Conservation (phyloP, 1,284 basidiomycete genomes). For the Boletus calvinii region DNA sequence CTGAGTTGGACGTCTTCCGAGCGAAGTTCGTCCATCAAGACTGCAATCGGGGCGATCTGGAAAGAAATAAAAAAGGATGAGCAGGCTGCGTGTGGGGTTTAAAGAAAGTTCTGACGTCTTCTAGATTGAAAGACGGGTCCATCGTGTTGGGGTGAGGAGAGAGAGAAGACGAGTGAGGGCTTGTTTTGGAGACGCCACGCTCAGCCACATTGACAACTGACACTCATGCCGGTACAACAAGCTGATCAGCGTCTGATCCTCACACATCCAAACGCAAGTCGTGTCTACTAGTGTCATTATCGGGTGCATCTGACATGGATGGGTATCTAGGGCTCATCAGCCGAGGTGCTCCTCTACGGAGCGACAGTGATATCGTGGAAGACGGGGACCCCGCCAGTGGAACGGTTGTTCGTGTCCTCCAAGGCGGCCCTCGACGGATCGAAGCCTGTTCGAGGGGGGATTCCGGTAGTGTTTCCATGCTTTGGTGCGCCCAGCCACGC, state of each 20-base stretch:
- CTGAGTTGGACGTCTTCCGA: slow-evolving; percentile 94
- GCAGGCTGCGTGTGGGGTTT: neutral
- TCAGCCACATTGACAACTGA: slow-evolving; percentile 15
- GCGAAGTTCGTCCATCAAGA: slow-evolving; percentile 93
- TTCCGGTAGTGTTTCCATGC: slow-evolving; percentile 83
- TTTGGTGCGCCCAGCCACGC: slow-evolving; percentile 77
- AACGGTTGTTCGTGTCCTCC: slow-evolving; percentile 75
- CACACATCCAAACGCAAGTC: slow-evolving; percentile 51
- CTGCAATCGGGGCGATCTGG: slow-evolving; percentile 83
- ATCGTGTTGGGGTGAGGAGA: slow-evolving; percentile 38
- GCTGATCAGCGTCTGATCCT: slow-evolving; percentile 43
- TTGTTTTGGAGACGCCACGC: slow-evolving; percentile 23
- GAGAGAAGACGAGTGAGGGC: neutral
- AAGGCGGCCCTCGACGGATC: slow-evolving; percentile 75
- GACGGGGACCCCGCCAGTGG: slow-evolving; percentile 47
- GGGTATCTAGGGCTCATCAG: slow-evolving; percentile 62
- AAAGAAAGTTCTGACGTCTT: slow-evolving; percentile 47
- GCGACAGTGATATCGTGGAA: slow-evolving; percentile 84
- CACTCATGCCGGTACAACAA: slow-evolving; percentile 51
- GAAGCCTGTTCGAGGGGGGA: slow-evolving; percentile 78
- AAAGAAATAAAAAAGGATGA: slow-evolving; percentile 14
- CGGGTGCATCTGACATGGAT: neutral
- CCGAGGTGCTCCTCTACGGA: slow-evolving; percentile 74
- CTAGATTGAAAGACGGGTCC: slow-evolving; percentile 59
- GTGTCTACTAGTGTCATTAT: neutral